Evolutionary conservation across 163 green algal genomes (phyloP).

Genomic region (Smithsoniella earleae): DNA sequence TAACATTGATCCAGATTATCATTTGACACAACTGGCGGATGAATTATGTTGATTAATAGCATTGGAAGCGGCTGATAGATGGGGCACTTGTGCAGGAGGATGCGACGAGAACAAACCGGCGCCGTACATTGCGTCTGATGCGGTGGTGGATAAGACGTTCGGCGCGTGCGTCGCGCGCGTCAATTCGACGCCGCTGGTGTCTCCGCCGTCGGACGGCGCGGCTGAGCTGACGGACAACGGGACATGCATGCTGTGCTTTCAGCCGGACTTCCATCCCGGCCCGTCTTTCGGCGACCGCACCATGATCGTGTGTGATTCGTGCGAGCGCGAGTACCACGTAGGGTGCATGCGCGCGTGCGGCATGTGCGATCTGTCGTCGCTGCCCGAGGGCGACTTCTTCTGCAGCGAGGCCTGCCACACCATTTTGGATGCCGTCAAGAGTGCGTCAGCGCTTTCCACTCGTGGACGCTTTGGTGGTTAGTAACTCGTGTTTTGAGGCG

Average conservation of each 20-base stretch:
- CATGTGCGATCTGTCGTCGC: constrained; percentile 31
- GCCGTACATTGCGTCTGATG: too few relatives aligned
- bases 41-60: too few relatives aligned
- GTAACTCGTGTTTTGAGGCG: not conserved
- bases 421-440: constrained; percentile 27
- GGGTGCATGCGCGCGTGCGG: constrained; percentile 43
- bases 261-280: constrained; percentile 65
- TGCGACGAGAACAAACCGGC: too few relatives aligned
- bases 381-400: constrained; percentile 52
- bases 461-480: too few relatives aligned
- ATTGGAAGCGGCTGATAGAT: too few relatives aligned
- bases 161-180: constrained; percentile 53
- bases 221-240: not conserved
- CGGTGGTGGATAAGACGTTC: constrained; percentile 46
- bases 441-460: constrained; percentile 32
- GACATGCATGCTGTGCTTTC: constrained; percentile 54
- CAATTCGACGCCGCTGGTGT: not conserved
- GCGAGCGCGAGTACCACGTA: constrained; percentile 92
- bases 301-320: constrained; percentile 93
- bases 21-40: too few relatives aligned
- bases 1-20: too few relatives aligned
- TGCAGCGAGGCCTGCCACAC: constrained; percentile 41
- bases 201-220: not conserved
- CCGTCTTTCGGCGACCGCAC: constrained; percentile 71
- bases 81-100: too few relatives aligned